Percentiles rank a stretch among this genome's conserved stretches.
phyloP scores from a whole-genome alignment of 2,329 filamentous ascomycete species.

The Golovinomyces cichoracearum region DNA sequence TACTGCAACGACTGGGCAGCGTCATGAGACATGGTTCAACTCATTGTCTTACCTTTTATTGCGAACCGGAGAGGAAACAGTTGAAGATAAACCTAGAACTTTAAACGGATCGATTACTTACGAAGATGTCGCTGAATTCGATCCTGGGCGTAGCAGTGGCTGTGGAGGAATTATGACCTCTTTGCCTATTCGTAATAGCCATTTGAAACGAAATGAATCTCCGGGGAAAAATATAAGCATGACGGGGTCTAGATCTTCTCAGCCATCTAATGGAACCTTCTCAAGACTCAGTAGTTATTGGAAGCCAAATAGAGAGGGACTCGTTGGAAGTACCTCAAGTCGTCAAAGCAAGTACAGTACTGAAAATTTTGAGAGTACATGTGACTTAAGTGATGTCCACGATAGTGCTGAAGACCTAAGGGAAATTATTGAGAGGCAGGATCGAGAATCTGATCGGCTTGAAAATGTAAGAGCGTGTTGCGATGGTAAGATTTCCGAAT shows the following conservation, averaged over 20 bases:
- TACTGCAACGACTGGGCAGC: conserved; percentile 73
- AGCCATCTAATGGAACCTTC: conserved; percentile 21
- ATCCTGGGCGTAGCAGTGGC: conserved; percentile 29
- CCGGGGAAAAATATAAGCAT: conserved; percentile 20
- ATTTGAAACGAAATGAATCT: conserved; percentile 39
- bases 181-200: conserved; percentile 56
- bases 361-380: conserved; percentile 21
- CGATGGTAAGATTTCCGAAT: conserved; percentile 42
- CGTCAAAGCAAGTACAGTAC: conserved; percentile 26
- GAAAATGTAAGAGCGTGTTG: conserved; percentile 95
- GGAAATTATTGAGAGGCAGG: conserved; percentile 52
- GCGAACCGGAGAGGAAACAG: conserved; percentile 40
- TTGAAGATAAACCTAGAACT: conserved; percentile 30
- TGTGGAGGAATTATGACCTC: conserved; percentile 34
- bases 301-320: conserved; percentile 16
- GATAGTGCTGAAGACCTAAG: conserved; percentile 67
- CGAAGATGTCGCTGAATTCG: conserved; percentile 55
- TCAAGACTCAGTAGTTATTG: conserved; percentile 35
- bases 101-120: conserved; percentile 28
- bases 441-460: conserved; percentile 49
- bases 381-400: conserved; percentile 30
- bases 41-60: conserved; percentile 78
- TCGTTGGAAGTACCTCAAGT: conserved; percentile 25
- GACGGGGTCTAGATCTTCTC: conserved; percentile 9
- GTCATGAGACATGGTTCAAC: conserved; percentile 98